Conservation (phyloP, 1,139 yeast species). For the Diutina rugosa region DNA sequence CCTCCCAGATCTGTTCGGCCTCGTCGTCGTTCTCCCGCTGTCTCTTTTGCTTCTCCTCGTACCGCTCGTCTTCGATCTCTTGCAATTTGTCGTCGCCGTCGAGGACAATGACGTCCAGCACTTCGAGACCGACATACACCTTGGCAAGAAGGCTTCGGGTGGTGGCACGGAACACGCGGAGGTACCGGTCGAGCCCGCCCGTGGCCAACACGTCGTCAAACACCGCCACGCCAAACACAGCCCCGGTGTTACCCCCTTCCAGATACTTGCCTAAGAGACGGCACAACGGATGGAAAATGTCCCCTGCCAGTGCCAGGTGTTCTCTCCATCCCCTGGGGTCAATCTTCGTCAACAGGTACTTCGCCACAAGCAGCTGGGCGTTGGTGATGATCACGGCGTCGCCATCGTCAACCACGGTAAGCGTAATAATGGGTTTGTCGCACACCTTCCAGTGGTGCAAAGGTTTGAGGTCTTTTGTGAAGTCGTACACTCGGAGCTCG, state of each 20-base stretch:
- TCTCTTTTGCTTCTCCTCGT: conserved; percentile 10
- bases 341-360: conserved; percentile 27
- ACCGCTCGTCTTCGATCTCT: conserved; percentile 7
- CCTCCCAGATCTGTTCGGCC: conserved; percentile 27
- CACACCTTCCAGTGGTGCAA: conserved; percentile 32
- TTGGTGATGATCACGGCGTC: conserved; percentile 41
- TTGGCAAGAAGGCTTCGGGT: conserved; percentile 53
- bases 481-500: conserved; percentile 50
- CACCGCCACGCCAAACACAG: conserved; percentile 18
- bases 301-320: conserved; percentile 33
- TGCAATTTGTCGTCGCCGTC: conserved; percentile 29
- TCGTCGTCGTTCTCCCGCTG: conserved; percentile 14
- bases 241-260: conserved; percentile 35
- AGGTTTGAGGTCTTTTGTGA: conserved; percentile 50
- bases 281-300: conserved; percentile 22
- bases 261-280: conserved; percentile 29
- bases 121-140: conserved; percentile 64
- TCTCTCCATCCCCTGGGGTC: conserved; percentile 25
- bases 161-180: conserved; percentile 57
- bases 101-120: conserved; percentile 43
- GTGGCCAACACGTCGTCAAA: conserved; percentile 23
- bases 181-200: conserved; percentile 81
- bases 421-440: conserved; percentile 33
- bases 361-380: conserved; percentile 40
- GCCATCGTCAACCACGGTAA: conserved; percentile 17